Conservation (phyloP, 352 stramenopile genomes). For the Phytophthora podocarpi region DNA sequence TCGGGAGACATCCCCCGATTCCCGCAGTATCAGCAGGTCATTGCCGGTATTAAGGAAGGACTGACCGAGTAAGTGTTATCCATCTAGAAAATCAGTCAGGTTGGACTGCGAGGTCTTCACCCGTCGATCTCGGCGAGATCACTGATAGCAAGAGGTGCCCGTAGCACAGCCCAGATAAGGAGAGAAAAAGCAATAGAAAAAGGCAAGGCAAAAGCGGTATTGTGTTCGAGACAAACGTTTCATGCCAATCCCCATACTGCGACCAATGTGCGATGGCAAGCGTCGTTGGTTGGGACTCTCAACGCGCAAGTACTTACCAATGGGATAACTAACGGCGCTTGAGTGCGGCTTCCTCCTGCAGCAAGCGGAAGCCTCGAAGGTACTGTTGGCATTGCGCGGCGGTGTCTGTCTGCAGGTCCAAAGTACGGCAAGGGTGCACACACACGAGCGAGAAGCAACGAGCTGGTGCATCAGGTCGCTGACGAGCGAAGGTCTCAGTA, state of each 20-base stretch:
- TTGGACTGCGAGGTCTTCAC: background rate
- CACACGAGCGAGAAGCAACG: conserved; percentile 78
- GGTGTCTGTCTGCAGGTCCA: conserved; percentile 69
- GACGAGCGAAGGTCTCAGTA: conserved; percentile 53
- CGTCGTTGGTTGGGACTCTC: too few species aligned
- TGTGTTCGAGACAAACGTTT: too few species aligned
- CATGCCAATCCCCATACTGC: too few species aligned
- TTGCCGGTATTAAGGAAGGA: conserved; percentile 75
- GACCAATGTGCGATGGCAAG: too few species aligned
- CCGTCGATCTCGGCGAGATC: background rate
- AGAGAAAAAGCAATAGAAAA: conserved; percentile 25
- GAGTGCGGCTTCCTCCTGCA: conserved; percentile 49
- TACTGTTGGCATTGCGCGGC: conserved; percentile 49
- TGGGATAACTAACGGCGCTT: conserved; percentile 33
- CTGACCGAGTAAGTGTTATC: conserved; percentile 39
- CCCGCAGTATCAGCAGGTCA: conserved; percentile 84
- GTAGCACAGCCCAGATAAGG: too few species aligned
- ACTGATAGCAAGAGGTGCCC: conserved; percentile 1
- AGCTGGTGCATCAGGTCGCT: conserved; percentile 34
- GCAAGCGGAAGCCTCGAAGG: conserved; percentile 61
- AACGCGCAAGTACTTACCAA: background rate
- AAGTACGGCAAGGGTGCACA: conserved; percentile 67
- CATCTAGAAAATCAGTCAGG: conserved; percentile 9
- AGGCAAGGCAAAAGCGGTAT: too few species aligned
- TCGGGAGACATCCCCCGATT: conserved; percentile 80